A percentile compares a stretch with the other conserved stretches of the same genome.
phyloP scores from a whole-genome alignment of 1,139 yeast genomes.

The Yamadazyma kanchanaburiensis region DNA sequence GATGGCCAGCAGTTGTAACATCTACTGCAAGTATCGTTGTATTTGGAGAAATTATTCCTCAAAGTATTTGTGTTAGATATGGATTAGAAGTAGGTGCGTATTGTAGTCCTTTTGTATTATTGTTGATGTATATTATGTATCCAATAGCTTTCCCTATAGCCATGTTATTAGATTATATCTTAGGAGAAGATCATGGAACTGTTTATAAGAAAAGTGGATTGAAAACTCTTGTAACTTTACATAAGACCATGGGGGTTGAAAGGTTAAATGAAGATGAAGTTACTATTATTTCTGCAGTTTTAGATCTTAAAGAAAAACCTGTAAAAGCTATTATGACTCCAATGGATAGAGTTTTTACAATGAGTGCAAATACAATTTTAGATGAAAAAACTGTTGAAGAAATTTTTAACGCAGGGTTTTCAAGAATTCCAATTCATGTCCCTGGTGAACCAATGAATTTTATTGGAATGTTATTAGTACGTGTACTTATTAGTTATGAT shows the following conservation, averaged over 20 bases:
- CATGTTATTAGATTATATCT: slow-evolving; percentile 66
- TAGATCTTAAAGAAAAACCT: slow-evolving; percentile 88
- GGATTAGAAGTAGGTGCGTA: slow-evolving; percentile 90
- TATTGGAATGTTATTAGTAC: slow-evolving; percentile 90
- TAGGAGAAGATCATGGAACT: slow-evolving; percentile 97
- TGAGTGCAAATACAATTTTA: slow-evolving; percentile 79
- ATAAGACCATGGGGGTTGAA: slow-evolving; percentile 93
- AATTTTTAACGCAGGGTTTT: slow-evolving; percentile 90
- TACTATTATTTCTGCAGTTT: slow-evolving; percentile 89
- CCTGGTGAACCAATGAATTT: slow-evolving; percentile 90
- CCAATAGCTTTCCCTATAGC: slow-evolving; percentile 95
- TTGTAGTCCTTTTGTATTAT: slow-evolving; percentile 83
- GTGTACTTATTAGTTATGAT: slow-evolving; percentile 91
- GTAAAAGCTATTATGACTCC: slow-evolving; percentile 93
- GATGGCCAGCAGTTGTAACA: slow-evolving; percentile 94
- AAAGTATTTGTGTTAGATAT: slow-evolving; percentile 85
- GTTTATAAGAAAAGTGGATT: slow-evolving; percentile 90
- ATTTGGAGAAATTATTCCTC: slow-evolving; percentile 97
- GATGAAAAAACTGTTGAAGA: slow-evolving; percentile 86
- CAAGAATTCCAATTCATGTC: slow-evolving; percentile 91
- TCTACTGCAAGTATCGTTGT: slow-evolving; percentile 91
- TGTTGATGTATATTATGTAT: slow-evolving; percentile 84
- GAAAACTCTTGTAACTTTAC: slow-evolving; percentile 89
- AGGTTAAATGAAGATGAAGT: slow-evolving; percentile 92
- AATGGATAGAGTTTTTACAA: slow-evolving; percentile 82